Evolutionary conservation across 2,329 filamentous ascomycete species (phyloP), one percentile per base, ranked within the genome.

Genomic region (Cladophialophora psammophila): DNA sequence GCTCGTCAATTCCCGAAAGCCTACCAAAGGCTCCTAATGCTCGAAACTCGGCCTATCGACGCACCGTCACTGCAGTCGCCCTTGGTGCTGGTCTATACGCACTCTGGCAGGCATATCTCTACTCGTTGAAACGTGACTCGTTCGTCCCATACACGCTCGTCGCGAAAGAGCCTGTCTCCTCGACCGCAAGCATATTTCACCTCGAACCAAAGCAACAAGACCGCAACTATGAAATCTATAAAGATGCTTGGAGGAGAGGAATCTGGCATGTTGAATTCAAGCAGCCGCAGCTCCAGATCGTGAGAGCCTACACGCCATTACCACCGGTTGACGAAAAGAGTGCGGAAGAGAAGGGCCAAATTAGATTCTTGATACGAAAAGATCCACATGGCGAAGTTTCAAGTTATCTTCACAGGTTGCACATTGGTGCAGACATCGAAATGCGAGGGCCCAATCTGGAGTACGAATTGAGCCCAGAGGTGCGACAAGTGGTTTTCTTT

Each of bases 231-330:
- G 76, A 77, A 34, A 75, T 79, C 42, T 83, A 85, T 65, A 74
- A 77, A 4, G 72, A 79, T 10, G 83, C 83, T 31, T 90, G 88
- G 86, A 78, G 79, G 52, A 83, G 86, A 64, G 90, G 91, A 4
- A 84, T 96, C 50, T 96, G 93, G 91, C 93, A 90, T 69, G 90
- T 98, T 38, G 91, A 97, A 81, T 88, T 97, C 75, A 97, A 96
- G 80, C 95, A 98, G 80, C 95, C 95, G 1, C 90, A 97, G 77
- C 81, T 98, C 65, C 94, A 97, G 79, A 96, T 99, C 73, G 92
- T 92, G 52, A 83, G 95, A 69, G 89, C 93, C 65, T 99, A 99
- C 79, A 98, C 95, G 3, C 93, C 94, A 0, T 82, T 99, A 0
- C 94, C 93, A 0, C 85, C 88, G 0, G 74, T 78, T 2, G 73